Base-by-base conservation (phyloP, 2,329 filamentous ascomycete species). In the Pseudocercospora macadamiae region DNA sequence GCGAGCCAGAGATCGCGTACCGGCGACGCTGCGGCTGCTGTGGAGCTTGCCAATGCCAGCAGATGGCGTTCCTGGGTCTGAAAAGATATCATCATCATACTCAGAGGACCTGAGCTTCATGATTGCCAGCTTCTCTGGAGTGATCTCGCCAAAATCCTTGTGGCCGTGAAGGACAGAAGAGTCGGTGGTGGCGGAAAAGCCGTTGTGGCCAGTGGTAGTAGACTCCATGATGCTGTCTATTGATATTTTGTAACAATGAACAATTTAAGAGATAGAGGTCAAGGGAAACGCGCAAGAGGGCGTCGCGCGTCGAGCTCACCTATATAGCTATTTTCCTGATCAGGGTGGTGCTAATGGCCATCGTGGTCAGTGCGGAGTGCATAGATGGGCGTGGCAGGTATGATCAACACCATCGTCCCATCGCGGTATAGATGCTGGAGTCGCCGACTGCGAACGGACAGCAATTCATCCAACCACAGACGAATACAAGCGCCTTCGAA, bases 41-140 rank as follows among this genome's bases (percentile, higher is more conserved):
- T 48, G 62, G 34, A 54, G 64, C 16, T 54, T 60, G 32, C 55
- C 60, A 7, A 54, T 9, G 34, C 37, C 55, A 28, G 42, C 44
- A 44, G 54, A 54, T 12, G 57, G 53, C 4, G 60, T 61, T 18
- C 60, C 65, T 28, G 61, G 57, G 28, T 67, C 65, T 18, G 64
- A 66, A 47, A 66, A 64, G 58, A 63, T 54, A 51, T 66, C 64
- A 54, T 60, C 51, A 42, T 66, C 61, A 19, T 62, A 53, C 6
- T 52, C 42, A 6, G 57, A 51, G 2, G 63, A 55, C 39, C 61
- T 64, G 18, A 67, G 57, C 54, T 62, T 63, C 55, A 63, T 62
- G 34, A 64, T 55, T 1, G 65, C 64, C 3, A 67, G 55, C 62
- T 67, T 67, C 51, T 67, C 64, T 21, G 65, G 65, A 1, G 62